Evolutionary conservation across 495 filamentous ascomycete species (phyloP).

Genomic region (Bathelium albidoporum): DNA sequence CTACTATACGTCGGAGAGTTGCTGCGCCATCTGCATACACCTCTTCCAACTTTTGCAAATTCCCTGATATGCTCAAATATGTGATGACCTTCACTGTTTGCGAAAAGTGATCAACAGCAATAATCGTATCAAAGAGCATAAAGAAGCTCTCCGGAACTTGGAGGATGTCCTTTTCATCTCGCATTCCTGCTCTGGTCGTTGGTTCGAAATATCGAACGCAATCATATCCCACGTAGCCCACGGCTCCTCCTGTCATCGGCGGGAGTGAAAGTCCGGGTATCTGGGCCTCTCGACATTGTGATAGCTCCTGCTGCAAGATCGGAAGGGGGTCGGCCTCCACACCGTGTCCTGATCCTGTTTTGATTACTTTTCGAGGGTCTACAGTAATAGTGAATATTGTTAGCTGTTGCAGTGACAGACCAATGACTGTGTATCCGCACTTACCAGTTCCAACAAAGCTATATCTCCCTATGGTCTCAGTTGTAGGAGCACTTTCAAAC

Average conservation of each 20-base stretch:
- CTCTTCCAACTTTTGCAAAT: slow-evolving; percentile 40
- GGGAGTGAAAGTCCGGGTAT: slow-evolving; percentile 74
- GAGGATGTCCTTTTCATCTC: slow-evolving; percentile 55
- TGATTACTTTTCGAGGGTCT: slow-evolving; percentile 77
- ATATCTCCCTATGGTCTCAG: slow-evolving; percentile 83
- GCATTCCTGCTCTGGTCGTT: slow-evolving; percentile 72
- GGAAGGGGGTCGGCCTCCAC: slow-evolving; percentile 72
- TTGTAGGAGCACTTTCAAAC: slow-evolving; percentile 86
- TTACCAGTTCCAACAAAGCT: slow-evolving; percentile 85
- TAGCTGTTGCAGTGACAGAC: background rate
- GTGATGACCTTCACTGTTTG: slow-evolving; percentile 86
- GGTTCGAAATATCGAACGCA: slow-evolving; percentile 97
- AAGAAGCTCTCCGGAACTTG: slow-evolving; percentile 86
- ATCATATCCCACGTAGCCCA: slow-evolving; percentile 95
- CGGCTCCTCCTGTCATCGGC: slow-evolving; percentile 77
- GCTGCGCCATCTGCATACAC: slow-evolving; percentile 56
- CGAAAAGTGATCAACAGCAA: slow-evolving; percentile 93
- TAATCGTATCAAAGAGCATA: slow-evolving; percentile 94
- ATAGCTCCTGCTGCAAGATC: slow-evolving; percentile 66
- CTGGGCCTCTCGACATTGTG: slow-evolving; percentile 62
- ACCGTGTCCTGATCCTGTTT: slow-evolving; percentile 81
- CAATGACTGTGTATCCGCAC: slow-evolving; percentile 12
- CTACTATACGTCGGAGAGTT: slow-evolving; percentile 54
- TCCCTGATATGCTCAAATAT: slow-evolving; percentile 62
- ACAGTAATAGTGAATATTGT: background rate